A percentile compares a stretch with the other conserved stretches of the same genome.
These are phyloP conservation scores for Plasmodium yoelii DNA, from an alignment of 169 alveolate species.

Conservation along the genomic window DNA sequence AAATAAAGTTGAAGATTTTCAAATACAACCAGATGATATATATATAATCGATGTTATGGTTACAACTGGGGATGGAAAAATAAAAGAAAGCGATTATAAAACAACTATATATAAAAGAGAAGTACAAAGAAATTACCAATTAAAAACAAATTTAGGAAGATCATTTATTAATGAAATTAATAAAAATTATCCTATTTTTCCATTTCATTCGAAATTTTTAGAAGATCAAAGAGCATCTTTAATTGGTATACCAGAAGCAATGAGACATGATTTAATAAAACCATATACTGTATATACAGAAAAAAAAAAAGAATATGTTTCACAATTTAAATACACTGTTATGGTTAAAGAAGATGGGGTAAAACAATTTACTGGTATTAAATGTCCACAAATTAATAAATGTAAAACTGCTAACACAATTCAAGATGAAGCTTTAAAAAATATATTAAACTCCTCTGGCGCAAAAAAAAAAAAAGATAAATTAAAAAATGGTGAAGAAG, in stretches of 20 bases:
- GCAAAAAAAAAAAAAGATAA: constrained; percentile 43
- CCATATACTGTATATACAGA: constrained; percentile 94
- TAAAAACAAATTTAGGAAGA: constrained; percentile 95
- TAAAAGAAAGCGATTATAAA: constrained; percentile 93
- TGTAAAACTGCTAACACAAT: constrained; percentile 41
- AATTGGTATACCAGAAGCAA: constrained; percentile 97
- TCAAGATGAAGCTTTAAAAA: constrained; percentile 53
- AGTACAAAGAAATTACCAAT: constrained; percentile 93
- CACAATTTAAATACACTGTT: constrained; percentile 94
- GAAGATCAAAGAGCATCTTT: constrained; percentile 89
- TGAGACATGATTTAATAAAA: constrained; percentile 95
- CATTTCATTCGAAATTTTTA: constrained; percentile 83
- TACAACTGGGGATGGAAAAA: constrained; percentile 95
- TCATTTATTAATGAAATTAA: constrained; percentile 94
- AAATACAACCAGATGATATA: constrained; percentile 95
- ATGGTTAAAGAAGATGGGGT: constrained; percentile 92
- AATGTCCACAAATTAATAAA: constrained; percentile 58
- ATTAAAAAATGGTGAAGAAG: constrained; percentile 23
- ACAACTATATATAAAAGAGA: constrained; percentile 95
- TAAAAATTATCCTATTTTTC: constrained; percentile 89
- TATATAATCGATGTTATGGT: constrained; percentile 94
- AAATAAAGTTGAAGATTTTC: constrained; percentile 94
- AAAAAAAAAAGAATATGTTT: constrained; percentile 93
- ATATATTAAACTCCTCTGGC: constrained; percentile 14
- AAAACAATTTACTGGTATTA: constrained; percentile 86